A percentile compares a stretch with the other conserved stretches of the same genome.
Evolutionary conservation across 345 rosid species (phyloP).

Genomic region (Luvunga scandens): DNA sequence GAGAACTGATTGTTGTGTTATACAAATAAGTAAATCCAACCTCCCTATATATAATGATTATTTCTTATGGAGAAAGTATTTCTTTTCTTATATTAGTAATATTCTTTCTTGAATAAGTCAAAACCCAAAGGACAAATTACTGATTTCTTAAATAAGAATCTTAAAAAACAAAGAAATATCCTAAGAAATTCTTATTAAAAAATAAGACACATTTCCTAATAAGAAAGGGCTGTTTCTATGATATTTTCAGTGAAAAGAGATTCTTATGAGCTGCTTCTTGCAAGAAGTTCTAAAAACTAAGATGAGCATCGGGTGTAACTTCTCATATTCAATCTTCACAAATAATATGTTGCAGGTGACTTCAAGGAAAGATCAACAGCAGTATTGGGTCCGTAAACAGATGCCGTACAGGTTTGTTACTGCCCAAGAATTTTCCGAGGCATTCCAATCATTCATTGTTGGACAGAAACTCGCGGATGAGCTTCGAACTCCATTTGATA

Average conservation of each 20-base stretch:
- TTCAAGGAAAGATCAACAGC: constrained; percentile 68
- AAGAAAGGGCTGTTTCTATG: not conserved
- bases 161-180: no score
- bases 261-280: not conserved
- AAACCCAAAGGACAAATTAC: no score
- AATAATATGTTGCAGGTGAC: constrained; percentile 46
- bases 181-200: no score
- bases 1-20: no score
- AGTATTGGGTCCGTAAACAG: constrained; percentile 53
- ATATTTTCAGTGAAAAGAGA: not conserved
- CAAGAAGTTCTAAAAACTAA: not conserved
- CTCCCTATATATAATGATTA: no score
- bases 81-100: no score
- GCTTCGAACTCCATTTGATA: constrained; percentile 47
- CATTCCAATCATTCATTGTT: constrained; percentile 38
- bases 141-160: no score
- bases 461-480: constrained; percentile 42
- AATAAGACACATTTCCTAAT: no score
- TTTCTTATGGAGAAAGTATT: no score
- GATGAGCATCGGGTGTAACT: not conserved
- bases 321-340: not conserved
- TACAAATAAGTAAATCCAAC: no score
- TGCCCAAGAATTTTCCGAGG: constrained; percentile 47
- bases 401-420: constrained; percentile 49
- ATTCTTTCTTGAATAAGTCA: no score